These are phyloP conservation scores for Linanthus parryae DNA, from an alignment of 148 eudicot species.

Conservation along the genomic window DNA sequence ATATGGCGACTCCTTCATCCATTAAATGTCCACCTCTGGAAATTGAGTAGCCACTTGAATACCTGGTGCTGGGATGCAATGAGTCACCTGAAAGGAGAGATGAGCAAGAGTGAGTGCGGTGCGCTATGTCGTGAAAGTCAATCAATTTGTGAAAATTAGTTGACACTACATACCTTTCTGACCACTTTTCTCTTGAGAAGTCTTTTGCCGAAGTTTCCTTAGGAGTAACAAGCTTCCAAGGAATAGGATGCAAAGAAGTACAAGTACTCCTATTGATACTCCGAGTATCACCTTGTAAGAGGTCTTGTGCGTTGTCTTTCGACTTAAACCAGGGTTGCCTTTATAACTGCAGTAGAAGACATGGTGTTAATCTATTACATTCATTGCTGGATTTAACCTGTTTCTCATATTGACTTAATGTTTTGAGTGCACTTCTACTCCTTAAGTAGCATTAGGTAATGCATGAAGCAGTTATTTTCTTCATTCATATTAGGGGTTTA, in stretches of 20 bases:
- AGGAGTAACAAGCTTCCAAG: constrained; percentile 38
- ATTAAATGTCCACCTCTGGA: constrained; percentile 50
- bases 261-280: constrained; percentile 45
- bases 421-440: too few species aligned
- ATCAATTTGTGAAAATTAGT: not conserved
- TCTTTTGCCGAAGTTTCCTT: constrained; percentile 30
- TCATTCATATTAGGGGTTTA: too few species aligned
- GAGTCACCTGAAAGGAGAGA: constrained; percentile 35
- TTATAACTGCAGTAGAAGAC: constrained; percentile 46
- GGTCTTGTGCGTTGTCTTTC: constrained; percentile 23
- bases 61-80: constrained; percentile 32
- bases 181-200: constrained; percentile 28
- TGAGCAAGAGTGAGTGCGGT: constrained; percentile 1
- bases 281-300: constrained; percentile 40
- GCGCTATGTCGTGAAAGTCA: too few species aligned
- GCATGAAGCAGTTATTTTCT: too few species aligned
- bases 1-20: constrained; percentile 82
- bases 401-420: not conserved
- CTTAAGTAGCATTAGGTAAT: too few species aligned
- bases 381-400: not conserved
- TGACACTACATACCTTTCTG: constrained; percentile 37
- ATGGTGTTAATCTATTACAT: not conserved
- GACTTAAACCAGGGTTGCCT: constrained; percentile 66
- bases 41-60: constrained; percentile 34
- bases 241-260: constrained; percentile 36